Conservation (phyloP, 441 rosid species). For the California macrophylla region DNA sequence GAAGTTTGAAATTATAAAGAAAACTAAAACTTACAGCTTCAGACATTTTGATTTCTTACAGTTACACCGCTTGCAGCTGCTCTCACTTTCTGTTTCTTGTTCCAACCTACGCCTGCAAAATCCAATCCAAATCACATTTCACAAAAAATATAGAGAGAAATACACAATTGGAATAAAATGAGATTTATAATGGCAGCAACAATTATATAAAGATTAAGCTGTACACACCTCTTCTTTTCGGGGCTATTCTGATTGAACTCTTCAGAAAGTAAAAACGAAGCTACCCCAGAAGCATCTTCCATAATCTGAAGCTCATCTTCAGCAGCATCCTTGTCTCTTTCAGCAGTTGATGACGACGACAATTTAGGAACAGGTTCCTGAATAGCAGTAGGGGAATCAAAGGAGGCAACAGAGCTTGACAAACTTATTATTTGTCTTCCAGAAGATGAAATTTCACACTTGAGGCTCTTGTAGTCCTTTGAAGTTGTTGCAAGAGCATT, state of each 20-base stretch:
- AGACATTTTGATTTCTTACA: slow-evolving; percentile 96
- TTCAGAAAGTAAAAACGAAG: slow-evolving; percentile 30
- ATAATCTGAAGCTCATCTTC: slow-evolving; percentile 28
- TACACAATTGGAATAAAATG: not conserved
- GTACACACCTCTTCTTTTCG: slow-evolving; percentile 45
- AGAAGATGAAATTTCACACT: slow-evolving; percentile 35
- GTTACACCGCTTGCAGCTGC: slow-evolving; percentile 85
- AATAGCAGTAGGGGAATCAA: slow-evolving; percentile 19
- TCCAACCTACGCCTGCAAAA: slow-evolving; percentile 54
- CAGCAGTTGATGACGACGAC: slow-evolving; percentile 33
- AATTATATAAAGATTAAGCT: not conserved
- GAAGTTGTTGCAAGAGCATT: slow-evolving; percentile 61
- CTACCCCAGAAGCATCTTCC: slow-evolving; percentile 42
- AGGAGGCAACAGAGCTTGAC: slow-evolving; percentile 29
- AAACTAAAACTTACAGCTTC: slow-evolving; percentile 68
- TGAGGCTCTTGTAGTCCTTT: slow-evolving; percentile 34
- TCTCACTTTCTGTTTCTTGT: slow-evolving; percentile 50
- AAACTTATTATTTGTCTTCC: slow-evolving; percentile 31
- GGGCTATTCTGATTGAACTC: slow-evolving; percentile 45
- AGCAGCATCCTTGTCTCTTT: slow-evolving; percentile 37
- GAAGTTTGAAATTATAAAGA: not conserved
- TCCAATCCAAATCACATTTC: slow-evolving; percentile 8
- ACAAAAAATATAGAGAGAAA: not conserved
- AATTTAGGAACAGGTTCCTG: slow-evolving; percentile 32
- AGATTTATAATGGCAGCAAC: not conserved